Percentiles rank a stretch among this genome's conserved stretches.
Conservation (phyloP, 192 early-diverging fungal species). For the Rhizophagus clarus region DNA sequence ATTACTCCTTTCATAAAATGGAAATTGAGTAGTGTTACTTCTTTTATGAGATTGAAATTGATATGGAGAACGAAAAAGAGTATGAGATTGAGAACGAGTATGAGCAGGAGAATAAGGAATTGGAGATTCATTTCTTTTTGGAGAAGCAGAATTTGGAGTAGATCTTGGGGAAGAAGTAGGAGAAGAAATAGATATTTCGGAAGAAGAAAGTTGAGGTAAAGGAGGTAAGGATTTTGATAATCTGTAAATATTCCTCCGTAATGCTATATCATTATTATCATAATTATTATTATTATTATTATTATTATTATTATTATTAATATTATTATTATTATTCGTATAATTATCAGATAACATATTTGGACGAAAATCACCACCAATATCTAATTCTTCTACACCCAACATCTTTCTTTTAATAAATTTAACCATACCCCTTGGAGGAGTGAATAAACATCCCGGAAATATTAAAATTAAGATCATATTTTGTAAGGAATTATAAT, state of each 20-base stretch:
- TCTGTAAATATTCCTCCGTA: not conserved
- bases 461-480: constrained; percentile 8
- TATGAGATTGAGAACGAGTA: no score
- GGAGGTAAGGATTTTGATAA: not conserved
- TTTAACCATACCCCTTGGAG: constrained; percentile 13
- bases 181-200: not conserved
- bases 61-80: no score
- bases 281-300: no score
- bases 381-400: constrained; percentile 10
- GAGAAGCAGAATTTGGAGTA: not conserved
- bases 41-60: no score
- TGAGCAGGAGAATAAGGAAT: no score
- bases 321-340: not conserved
- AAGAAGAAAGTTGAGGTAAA: not conserved
- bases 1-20: no score
- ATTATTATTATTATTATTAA: no score
- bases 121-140: not conserved
- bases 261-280: not conserved
- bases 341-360: not conserved
- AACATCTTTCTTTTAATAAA: constrained; percentile 3
- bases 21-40: no score
- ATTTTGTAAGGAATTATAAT: not conserved
- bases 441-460: not conserved
- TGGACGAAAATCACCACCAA: constrained; percentile 24
- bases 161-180: not conserved